These are phyloP conservation scores for Tolypocladium nubicola DNA, from an alignment of 2,329 filamentous ascomycete species.

Conservation along the genomic window DNA sequence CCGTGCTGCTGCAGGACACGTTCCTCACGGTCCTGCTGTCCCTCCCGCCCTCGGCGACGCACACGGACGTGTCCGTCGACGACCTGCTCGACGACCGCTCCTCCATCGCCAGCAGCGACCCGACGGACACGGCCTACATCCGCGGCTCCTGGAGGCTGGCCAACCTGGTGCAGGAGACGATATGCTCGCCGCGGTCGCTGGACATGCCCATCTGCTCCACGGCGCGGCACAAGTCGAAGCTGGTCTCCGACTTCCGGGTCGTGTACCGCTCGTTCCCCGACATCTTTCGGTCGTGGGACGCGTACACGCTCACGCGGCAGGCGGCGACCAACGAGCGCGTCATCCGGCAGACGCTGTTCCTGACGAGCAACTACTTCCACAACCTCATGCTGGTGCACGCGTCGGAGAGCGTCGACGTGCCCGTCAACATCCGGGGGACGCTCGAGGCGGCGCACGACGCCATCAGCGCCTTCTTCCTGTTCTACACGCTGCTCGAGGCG, in stretches of 20 bases:
- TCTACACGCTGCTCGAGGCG: slow-evolving; percentile 55
- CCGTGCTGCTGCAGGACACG: slow-evolving; percentile 70
- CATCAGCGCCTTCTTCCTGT: slow-evolving; percentile 62
- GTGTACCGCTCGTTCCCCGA: slow-evolving; percentile 65
- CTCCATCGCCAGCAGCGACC: slow-evolving; percentile 46
- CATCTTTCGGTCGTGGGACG: slow-evolving; percentile 58
- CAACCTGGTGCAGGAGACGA: slow-evolving; percentile 66
- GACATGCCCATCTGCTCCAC: slow-evolving; percentile 62
- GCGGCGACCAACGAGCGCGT: slow-evolving; percentile 52
- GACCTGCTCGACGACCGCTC: slow-evolving; percentile 56
- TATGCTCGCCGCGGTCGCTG: slow-evolving; percentile 65
- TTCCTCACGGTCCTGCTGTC: slow-evolving; percentile 71
- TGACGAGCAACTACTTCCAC: slow-evolving; percentile 76
- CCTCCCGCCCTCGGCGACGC: slow-evolving; percentile 65
- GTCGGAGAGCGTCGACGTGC: slow-evolving; percentile 53
- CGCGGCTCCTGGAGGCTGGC: slow-evolving; percentile 70
- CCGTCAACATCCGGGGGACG: slow-evolving; percentile 56
- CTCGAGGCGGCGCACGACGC: slow-evolving; percentile 69
- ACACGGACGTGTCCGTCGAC: slow-evolving; percentile 69
- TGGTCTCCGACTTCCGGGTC: slow-evolving; percentile 58
- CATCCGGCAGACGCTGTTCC: slow-evolving; percentile 64
- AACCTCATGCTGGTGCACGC: slow-evolving; percentile 72
- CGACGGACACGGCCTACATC: slow-evolving; percentile 60
- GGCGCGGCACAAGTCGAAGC: slow-evolving; percentile 55
- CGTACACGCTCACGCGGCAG: slow-evolving; percentile 45